phyloP scores from a whole-genome alignment of 805 yeast genomes.

The Clavispora carvajalis region DNA sequence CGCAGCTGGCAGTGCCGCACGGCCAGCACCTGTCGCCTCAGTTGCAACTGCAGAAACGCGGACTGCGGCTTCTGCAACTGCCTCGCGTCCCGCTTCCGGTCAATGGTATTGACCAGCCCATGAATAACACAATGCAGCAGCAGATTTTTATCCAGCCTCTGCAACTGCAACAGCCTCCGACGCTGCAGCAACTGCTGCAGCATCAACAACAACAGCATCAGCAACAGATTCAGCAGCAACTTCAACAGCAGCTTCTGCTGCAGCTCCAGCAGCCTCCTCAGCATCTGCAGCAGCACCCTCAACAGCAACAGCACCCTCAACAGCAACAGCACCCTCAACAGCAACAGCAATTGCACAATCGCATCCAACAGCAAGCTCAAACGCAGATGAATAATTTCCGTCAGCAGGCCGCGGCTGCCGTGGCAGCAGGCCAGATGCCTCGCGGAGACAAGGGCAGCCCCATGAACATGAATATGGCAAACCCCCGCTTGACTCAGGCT shows the following conservation, averaged over 20 bases:
- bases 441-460: conserved; percentile 6
- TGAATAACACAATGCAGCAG: conserved; percentile 23
- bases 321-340: conserved; percentile 5
- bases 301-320: conserved; percentile 30
- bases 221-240: conserved; percentile 36
- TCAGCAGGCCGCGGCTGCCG: conserved; percentile 33
- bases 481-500: conserved; percentile 4
- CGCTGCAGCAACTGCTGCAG: conserved; percentile 36
- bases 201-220: conserved; percentile 13
- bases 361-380: conserved; percentile 44
- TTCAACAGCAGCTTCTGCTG: conserved; percentile 3
- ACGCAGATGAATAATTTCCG: conserved; percentile 46
- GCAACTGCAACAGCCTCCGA: conserved; percentile 11
- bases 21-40: conserved; percentile 17
- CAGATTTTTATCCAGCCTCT: conserved; percentile 22
- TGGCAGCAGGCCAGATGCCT: conserved; percentile 6
- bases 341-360: conserved; percentile 18
- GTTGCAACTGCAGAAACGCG: conserved; percentile 12
- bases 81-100: conserved; percentile 1
- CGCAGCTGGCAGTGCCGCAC: conserved; percentile 8
- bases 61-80: conserved; percentile 7
- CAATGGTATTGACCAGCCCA: conserved; percentile 7
- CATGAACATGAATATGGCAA: conserved; percentile 3
- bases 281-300: conserved; percentile 22
- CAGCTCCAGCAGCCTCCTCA: conserved; percentile 8